Conservation (phyloP, 2,329 filamentous ascomycete species). For the Alternaria dauci region DNA sequence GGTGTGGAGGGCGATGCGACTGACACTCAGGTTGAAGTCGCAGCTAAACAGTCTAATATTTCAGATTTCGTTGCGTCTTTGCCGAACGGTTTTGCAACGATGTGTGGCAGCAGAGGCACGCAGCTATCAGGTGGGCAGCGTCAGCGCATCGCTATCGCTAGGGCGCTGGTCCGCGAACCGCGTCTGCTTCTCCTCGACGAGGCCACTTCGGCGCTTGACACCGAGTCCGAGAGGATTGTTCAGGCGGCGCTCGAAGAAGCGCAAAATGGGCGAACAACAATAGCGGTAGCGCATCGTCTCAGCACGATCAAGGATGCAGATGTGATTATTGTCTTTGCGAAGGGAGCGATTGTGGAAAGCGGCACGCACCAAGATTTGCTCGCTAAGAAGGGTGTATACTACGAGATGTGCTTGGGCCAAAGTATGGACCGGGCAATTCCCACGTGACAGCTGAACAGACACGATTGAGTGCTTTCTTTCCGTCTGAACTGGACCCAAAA, state of each 20-base stretch:
- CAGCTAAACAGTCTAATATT: conserved; percentile 71
- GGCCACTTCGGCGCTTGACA: conserved; percentile 49
- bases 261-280: conserved; percentile 85
- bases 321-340: conserved; percentile 91
- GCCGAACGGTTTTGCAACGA: conserved; percentile 63
- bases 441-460: not conserved
- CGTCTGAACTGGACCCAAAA: not conserved
- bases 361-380: conserved; percentile 65
- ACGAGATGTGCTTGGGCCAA: conserved; percentile 57
- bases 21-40: conserved; percentile 76
- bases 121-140: conserved; percentile 80
- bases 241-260: conserved; percentile 83
- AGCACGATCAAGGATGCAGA: conserved; percentile 96
- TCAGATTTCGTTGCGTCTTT: conserved; percentile 46
- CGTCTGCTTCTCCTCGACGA: conserved; percentile 70
- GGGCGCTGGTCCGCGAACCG: conserved; percentile 88
- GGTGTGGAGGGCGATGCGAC: conserved; percentile 68
- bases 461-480: not conserved
- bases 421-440: conserved; percentile 48
- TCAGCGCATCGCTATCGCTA: conserved; percentile 91
- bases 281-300: conserved; percentile 90
- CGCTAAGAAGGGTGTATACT: conserved; percentile 51
- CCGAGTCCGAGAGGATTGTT: conserved; percentile 72
- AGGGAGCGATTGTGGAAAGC: conserved; percentile 81
- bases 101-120: conserved; percentile 45